A percentile compares a stretch with the other conserved stretches of the same genome.
These are phyloP conservation scores for Raffaelea deltoideospora DNA, from an alignment of 2,329 filamentous ascomycete genomes.

Conservation along the genomic window DNA sequence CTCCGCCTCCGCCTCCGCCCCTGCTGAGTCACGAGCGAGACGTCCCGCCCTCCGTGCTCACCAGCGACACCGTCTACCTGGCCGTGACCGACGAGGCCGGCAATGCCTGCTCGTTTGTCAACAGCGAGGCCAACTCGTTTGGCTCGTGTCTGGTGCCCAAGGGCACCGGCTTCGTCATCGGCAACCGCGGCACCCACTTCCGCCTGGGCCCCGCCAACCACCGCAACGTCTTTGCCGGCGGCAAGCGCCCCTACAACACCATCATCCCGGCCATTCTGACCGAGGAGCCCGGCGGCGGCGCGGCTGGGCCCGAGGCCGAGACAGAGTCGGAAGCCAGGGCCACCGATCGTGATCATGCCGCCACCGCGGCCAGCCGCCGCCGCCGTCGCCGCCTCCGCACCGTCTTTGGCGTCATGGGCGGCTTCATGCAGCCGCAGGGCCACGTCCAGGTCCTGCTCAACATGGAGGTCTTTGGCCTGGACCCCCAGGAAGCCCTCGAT, in stretches of 20 bases:
- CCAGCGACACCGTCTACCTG: constrained; percentile 89
- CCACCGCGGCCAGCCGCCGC: rapidly evolving
- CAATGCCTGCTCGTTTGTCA: constrained; percentile 90
- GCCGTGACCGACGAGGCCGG: constrained; percentile 66
- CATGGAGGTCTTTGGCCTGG: constrained; percentile 65
- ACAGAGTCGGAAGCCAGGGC: too few relatives aligned
- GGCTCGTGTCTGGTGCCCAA: constrained; percentile 74
- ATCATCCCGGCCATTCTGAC: constrained; percentile 89
- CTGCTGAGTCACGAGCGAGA: neutral
- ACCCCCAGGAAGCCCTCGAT: constrained; percentile 75
- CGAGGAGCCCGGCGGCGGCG: too few relatives aligned
- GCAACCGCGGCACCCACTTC: constrained; percentile 83
- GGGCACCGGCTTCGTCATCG: constrained; percentile 77
- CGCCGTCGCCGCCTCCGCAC: constrained; percentile 17
- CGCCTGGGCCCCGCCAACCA: constrained; percentile 47
- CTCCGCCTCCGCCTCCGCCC: neutral
- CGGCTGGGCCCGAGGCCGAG: too few relatives aligned
- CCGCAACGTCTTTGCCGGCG: constrained; percentile 63
- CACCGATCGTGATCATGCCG: too few relatives aligned
- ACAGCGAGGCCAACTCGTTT: constrained; percentile 78
- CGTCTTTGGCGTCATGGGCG: constrained; percentile 69
- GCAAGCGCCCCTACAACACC: constrained; percentile 86
- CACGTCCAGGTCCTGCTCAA: constrained; percentile 86
- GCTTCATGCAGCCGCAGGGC: constrained; percentile 93
- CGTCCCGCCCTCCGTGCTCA: constrained; percentile 15